Evolutionary conservation across 352 stramenopile species (phyloP), one percentile per base, ranked within the genome.

Genomic region (Thraustochytrium sp.): DNA sequence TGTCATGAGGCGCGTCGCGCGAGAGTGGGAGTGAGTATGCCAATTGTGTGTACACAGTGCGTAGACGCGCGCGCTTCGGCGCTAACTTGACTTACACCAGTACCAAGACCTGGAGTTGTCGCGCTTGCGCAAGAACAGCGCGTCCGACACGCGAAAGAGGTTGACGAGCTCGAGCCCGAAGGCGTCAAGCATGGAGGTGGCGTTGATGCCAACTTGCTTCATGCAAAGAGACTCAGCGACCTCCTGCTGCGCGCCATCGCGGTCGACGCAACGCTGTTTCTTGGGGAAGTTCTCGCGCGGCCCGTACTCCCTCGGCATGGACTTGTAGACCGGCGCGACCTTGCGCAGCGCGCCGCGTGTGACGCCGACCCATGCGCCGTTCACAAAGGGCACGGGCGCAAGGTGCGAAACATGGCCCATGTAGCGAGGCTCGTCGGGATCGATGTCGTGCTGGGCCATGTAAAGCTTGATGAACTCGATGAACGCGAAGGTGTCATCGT

Each of bases 371-470:
- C 53, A 68, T 0, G 75, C 75, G 29, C 75, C 75, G 49, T 73
- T 75, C 11, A 84, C 61, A 63, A 84, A 84, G 16, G 75, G 55
- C 31, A 2, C 53, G 21, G 61, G 55, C 23, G 55, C 61, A 13
- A 40, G 55, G 29, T 83, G 75, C 21, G 44, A 80, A 5, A 84
- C 55, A 4, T 84, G 75, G n/a, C 75, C 75, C 85, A 84, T 84
- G 59, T 84, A 84, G 21, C 59, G 40, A 13, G 61, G 75, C 49
- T 53, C 54, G 26, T 84, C 75, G 3, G 55, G 68, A 26, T 80
- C 68, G 64, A 64, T 84, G 37, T 78, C 29, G 31, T 54, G 29
- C 18, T 55, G 29, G 11, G 53, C 55, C 85, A 76, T 42, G 49
- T 76, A 42, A 0, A 84, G 42, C 36, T 75, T 84, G 29, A 77